These are phyloP conservation scores for Verticillium alfalfae DNA, from an alignment of 2,329 filamentous ascomycete species.

Conservation along the genomic window DNA sequence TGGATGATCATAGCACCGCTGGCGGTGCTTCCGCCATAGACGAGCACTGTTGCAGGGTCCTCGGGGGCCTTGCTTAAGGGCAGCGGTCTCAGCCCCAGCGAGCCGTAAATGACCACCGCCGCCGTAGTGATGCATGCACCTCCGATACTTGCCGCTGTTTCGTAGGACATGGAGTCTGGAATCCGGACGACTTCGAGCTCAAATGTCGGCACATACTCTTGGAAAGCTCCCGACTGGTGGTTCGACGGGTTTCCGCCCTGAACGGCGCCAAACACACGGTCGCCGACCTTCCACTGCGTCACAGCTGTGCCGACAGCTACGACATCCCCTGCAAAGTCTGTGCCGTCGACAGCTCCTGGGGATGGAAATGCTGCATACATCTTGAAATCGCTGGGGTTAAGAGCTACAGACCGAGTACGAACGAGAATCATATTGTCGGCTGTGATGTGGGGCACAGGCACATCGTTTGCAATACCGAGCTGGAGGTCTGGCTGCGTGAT, in stretches of 20 bases:
- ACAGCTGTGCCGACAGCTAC: conserved; percentile 15
- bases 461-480: too few relatives aligned
- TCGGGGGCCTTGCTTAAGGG: conserved; percentile 1
- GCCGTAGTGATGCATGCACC: conserved; percentile 8
- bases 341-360: not conserved
- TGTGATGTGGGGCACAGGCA: too few relatives aligned
- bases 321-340: conserved; percentile 14
- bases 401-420: too few relatives aligned
- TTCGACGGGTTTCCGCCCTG: conserved; percentile 8
- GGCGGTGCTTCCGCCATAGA: conserved; percentile 15
- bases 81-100: not conserved
- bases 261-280: conserved; percentile 18
- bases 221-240: conserved; percentile 13
- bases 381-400: too few relatives aligned
- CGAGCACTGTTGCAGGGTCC: conserved; percentile 8
- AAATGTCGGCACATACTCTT: conserved; percentile 12
- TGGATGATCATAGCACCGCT: conserved; percentile 16
- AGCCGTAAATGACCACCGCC: conserved; percentile 13
- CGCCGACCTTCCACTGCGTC: conserved; percentile 12
- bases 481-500: too few relatives aligned
- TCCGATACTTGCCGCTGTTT: conserved; percentile 11
- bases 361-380: too few relatives aligned
- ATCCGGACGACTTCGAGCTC: not conserved
- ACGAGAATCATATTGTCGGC: too few relatives aligned
- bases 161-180: conserved; percentile 9